Conservation (phyloP, 768 basidiomycete species). For the Suillus bovinus region DNA sequence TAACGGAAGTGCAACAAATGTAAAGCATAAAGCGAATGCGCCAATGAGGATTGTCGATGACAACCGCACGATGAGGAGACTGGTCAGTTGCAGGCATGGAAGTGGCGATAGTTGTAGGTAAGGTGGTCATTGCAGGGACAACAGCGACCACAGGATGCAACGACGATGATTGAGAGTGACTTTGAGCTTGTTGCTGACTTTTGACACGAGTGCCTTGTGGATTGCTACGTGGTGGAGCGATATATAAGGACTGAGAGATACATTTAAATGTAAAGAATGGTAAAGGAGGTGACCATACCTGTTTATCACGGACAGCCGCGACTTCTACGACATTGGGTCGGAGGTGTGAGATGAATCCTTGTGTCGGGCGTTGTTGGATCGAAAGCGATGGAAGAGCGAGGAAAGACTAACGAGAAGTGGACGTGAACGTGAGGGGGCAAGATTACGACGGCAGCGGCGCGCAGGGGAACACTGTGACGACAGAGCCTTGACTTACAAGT, state of each 20-base stretch:
- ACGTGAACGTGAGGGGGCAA: neutral
- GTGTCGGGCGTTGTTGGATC: neutral
- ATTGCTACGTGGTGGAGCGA: neutral
- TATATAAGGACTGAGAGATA: neutral
- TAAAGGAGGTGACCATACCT: neutral
- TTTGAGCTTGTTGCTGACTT: neutral
- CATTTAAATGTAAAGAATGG: neutral
- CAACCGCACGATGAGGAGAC: neutral
- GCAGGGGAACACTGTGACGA: too few relatives aligned
- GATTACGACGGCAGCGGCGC: neutral
- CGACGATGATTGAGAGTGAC: neutral
- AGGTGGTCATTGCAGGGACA: too few relatives aligned
- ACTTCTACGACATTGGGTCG: neutral
- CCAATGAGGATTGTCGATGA: neutral
- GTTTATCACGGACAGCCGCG: neutral
- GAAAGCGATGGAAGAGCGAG: neutral
- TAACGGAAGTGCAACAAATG: neutral
- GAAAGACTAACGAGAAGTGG: neutral
- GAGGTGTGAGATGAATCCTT: neutral
- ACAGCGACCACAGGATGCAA: neutral
- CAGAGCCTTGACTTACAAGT: neutral
- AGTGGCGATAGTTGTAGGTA: too few relatives aligned
- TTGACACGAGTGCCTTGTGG: neutral
- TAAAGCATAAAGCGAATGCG: neutral
- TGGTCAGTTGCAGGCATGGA: neutral